These are phyloP conservation scores for Penicillium paradoxum DNA, from an alignment of 495 filamentous ascomycete genomes.

Conservation along the genomic window DNA sequence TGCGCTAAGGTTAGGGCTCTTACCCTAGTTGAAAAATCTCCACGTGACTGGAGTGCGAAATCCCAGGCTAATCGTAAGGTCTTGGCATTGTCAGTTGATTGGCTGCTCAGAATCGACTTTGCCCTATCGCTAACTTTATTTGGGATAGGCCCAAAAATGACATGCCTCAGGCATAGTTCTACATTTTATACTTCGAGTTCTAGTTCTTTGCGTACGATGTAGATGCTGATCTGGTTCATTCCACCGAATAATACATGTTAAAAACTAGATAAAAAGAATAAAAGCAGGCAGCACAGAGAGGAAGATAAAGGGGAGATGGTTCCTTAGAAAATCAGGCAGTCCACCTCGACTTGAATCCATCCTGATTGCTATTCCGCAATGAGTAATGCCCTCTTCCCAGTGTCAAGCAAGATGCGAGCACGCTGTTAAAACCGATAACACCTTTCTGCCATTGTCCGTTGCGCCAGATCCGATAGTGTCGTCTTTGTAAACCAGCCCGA, in stretches of 20 bases:
- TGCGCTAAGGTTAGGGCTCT: too few species aligned
- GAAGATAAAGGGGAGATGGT: slow-evolving; percentile 5
- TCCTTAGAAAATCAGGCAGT: neutral
- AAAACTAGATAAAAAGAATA: slow-evolving; percentile 1
- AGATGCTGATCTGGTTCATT: neutral
- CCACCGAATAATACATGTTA: slow-evolving; percentile 9
- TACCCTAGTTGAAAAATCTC: too few species aligned
- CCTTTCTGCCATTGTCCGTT: slow-evolving; percentile 40
- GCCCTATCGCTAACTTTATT: slow-evolving; percentile 39
- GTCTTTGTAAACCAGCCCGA: slow-evolving; percentile 9
- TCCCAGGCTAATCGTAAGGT: slow-evolving; percentile 39
- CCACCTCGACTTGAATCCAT: slow-evolving; percentile 3
- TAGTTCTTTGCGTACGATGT: neutral
- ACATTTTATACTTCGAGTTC: neutral
- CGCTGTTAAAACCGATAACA: slow-evolving; percentile 34
- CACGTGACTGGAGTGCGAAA: too few species aligned
- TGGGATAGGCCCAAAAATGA: neutral
- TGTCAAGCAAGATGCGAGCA: slow-evolving; percentile 21
- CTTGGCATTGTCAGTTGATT: slow-evolving; percentile 34
- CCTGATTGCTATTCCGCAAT: slow-evolving; percentile 2
- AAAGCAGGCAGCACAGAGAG: slow-evolving; percentile 1
- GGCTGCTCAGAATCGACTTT: slow-evolving; percentile 17
- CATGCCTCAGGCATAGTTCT: slow-evolving; percentile 9
- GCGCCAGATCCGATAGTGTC: slow-evolving; percentile 32
- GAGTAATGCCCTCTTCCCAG: slow-evolving; percentile 19